These are phyloP conservation scores for Mucor plumbeus DNA, from an alignment of 371 early-diverging fungal species.

Conservation along the genomic window DNA sequence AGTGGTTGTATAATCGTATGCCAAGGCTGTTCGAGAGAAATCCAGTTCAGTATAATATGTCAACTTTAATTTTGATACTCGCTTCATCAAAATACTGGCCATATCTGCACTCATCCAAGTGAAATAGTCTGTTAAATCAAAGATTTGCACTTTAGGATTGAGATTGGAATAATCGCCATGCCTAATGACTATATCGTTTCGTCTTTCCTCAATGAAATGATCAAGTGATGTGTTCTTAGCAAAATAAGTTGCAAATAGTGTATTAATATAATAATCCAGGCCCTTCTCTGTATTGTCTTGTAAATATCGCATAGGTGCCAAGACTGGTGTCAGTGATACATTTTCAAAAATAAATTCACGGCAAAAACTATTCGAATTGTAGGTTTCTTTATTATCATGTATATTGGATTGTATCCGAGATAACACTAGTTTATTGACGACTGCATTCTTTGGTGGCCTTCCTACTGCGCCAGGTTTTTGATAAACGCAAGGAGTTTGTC, in stretches of 20 bases:
- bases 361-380: slow-evolving; percentile 3
- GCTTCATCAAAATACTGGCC: slow-evolving; percentile 15
- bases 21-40: slow-evolving; percentile 8
- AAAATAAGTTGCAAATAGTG: slow-evolving; percentile 15
- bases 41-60: slow-evolving; percentile 11
- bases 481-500: slow-evolving; percentile 26
- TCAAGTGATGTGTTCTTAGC: slow-evolving; percentile 1
- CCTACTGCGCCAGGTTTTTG: slow-evolving; percentile 32
- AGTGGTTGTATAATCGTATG: slow-evolving; percentile 15
- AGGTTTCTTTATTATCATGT: not conserved
- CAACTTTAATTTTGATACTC: slow-evolving; percentile 20
- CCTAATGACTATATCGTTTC: not conserved
- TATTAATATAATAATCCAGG: slow-evolving; percentile 15
- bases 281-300: slow-evolving; percentile 7
- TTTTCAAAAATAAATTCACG: slow-evolving; percentile 34
- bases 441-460: slow-evolving; percentile 42
- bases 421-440: slow-evolving; percentile 36
- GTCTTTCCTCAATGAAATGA: not conserved
- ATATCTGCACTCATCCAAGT: slow-evolving; percentile 26
- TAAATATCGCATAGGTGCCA: slow-evolving; percentile 14
- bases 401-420: not conserved
- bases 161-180: not conserved
- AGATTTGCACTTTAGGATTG: slow-evolving; percentile 12
- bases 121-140: slow-evolving; percentile 26
- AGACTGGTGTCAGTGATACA: not conserved